phyloP scores from a whole-genome alignment of 805 yeast genomes.

The Saccharomycopsis capsularis region DNA sequence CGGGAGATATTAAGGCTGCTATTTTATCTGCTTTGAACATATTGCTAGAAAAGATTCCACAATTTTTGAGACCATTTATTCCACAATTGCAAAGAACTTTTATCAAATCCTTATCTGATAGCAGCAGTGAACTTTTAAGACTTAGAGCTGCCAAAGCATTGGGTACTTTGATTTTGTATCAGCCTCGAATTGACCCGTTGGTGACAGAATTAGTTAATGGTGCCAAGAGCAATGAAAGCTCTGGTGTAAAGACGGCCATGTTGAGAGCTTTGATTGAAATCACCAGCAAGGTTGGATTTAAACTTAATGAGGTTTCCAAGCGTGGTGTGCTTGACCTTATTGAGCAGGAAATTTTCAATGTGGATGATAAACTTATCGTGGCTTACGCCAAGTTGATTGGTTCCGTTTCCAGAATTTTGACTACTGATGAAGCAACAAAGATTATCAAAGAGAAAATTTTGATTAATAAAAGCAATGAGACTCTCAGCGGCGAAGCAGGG shows the following conservation, averaged over 20 bases:
- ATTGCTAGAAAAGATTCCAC: conserved; percentile 77
- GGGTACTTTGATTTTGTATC: conserved; percentile 80
- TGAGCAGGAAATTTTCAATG: conserved; percentile 56
- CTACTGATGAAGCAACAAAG: conserved; percentile 53
- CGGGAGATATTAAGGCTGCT: conserved; percentile 90
- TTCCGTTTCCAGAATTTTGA: conserved; percentile 60
- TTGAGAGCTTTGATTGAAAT: conserved; percentile 79
- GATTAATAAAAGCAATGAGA: conserved; percentile 34
- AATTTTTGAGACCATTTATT: conserved; percentile 86
- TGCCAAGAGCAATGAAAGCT: conserved; percentile 55
- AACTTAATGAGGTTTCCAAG: conserved; percentile 70
- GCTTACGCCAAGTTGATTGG: conserved; percentile 79
- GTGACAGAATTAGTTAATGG: conserved; percentile 77
- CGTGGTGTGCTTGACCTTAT: conserved; percentile 60
- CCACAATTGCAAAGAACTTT: conserved; percentile 98
- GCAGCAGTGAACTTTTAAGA: conserved; percentile 63
- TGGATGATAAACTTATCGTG: conserved; percentile 56
- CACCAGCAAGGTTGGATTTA: conserved; percentile 68
- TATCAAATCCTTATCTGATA: conserved; percentile 82
- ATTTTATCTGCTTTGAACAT: conserved; percentile 77
- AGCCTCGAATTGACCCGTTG: conserved; percentile 90
- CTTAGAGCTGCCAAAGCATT: conserved; percentile 83
- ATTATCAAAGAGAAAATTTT: conserved; percentile 57
- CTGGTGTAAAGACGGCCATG: conserved; percentile 79
- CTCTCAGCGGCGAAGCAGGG: conserved; percentile 37